Evolutionary conservation across 441 rosid genomes (phyloP).

Genomic region (Populus tomentosa): DNA sequence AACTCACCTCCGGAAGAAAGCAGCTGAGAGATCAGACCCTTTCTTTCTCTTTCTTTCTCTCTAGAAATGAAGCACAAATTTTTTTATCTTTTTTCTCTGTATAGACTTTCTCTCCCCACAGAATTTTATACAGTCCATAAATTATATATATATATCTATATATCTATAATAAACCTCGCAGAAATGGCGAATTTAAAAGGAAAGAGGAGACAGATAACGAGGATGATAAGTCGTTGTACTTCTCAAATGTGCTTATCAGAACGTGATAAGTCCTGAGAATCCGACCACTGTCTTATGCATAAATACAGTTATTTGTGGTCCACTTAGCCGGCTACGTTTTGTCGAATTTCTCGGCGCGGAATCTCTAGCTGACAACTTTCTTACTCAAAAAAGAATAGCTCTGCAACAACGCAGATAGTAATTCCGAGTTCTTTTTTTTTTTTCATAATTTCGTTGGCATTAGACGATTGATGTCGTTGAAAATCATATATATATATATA

Average conservation of each 20-base stretch:
- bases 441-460: background rate
- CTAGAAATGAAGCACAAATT: slow-evolving; percentile 23
- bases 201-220: slow-evolving; percentile 45
- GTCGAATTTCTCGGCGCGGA: slow-evolving; percentile 72
- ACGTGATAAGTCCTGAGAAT: background rate
- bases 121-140: slow-evolving; percentile 25
- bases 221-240: rapidly evolving
- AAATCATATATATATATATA: too few relatives aligned
- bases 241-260: slow-evolving; percentile 7
- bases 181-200: slow-evolving; percentile 56
- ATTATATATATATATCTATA: slow-evolving; percentile 2
- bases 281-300: rapidly evolving
- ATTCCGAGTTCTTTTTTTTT: background rate
- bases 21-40: slow-evolving; percentile 2
- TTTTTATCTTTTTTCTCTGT: slow-evolving; percentile 11
- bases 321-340: slow-evolving; percentile 65
- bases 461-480: background rate
- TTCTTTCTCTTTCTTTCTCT: slow-evolving; percentile 32
- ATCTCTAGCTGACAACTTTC: slow-evolving; percentile 62
- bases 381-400: background rate
- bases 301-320: slow-evolving; percentile 21
- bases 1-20: slow-evolving; percentile 42
- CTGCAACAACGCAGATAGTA: background rate
- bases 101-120: slow-evolving; percentile 17
- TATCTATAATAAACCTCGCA: slow-evolving; percentile 43